phyloP scores from a whole-genome alignment of 805 yeast species.

The Teunomyces kruisii region DNA sequence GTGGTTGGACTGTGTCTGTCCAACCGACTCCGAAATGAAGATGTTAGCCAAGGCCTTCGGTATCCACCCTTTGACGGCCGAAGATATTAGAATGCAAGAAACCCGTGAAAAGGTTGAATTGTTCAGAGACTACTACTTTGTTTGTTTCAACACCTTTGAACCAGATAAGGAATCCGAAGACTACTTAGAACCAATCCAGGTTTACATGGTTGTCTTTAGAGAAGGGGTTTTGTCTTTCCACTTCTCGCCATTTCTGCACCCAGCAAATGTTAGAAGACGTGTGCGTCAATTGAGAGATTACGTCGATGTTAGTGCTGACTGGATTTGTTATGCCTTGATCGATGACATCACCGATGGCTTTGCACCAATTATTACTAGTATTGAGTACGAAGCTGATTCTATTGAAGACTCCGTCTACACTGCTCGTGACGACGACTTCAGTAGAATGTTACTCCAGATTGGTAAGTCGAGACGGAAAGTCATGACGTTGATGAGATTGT shows the following conservation, averaged over 20 bases:
- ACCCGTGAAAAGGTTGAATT: constrained; percentile 96
- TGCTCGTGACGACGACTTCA: constrained; percentile 21
- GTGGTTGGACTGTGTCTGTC: constrained; percentile 86
- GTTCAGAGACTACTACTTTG: constrained; percentile 86
- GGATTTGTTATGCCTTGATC: constrained; percentile 31
- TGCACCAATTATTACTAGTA: constrained; percentile 28
- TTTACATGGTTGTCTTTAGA: constrained; percentile 28
- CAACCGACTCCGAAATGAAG: constrained; percentile 94
- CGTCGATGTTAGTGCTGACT: constrained; percentile 29
- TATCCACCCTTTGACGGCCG: constrained; percentile 96
- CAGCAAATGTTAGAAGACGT: constrained; percentile 29
- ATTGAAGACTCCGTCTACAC: constrained; percentile 28
- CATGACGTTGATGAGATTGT: constrained; percentile 30
- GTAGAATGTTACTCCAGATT: constrained; percentile 23
- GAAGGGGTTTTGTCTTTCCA: constrained; percentile 30
- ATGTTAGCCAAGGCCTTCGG: constrained; percentile 91
- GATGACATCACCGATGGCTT: constrained; percentile 32
- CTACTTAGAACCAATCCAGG: constrained; percentile 30
- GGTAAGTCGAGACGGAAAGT: constrained; percentile 29
- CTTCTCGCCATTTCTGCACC: constrained; percentile 26
- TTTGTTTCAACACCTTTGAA: constrained; percentile 95
- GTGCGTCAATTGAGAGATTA: constrained; percentile 30
- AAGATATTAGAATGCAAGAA: constrained; percentile 95
- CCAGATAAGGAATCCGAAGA: constrained; percentile 51
- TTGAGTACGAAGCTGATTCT: constrained; percentile 30